Percentiles rank a stretch among this genome's conserved stretches.
These are phyloP conservation scores for Fraxinus baroniana DNA, from an alignment of 305 asterid species.

Conservation along the genomic window DNA sequence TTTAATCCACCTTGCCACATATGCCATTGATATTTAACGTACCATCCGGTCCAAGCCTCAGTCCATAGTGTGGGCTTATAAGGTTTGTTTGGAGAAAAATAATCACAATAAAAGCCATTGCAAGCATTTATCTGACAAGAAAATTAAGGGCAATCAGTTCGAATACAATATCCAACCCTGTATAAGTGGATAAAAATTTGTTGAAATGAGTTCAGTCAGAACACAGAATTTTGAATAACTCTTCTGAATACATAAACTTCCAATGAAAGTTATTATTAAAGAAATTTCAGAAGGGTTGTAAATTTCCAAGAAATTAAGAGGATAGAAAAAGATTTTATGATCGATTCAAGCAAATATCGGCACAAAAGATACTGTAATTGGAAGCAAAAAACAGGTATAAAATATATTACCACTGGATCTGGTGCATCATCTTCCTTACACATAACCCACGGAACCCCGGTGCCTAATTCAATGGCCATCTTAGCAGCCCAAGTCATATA, in stretches of 20 bases:
- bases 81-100: slow-evolving; percentile 85
- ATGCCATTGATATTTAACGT: slow-evolving; percentile 14
- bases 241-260: background rate
- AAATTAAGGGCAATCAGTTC: slow-evolving; percentile 16
- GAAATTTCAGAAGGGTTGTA: background rate
- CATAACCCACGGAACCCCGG: slow-evolving; percentile 98
- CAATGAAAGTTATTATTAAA: background rate
- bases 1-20: background rate
- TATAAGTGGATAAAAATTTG: background rate
- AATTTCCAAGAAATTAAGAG: slow-evolving; percentile 1
- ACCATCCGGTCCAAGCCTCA: slow-evolving; percentile 99
- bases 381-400: background rate
- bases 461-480: slow-evolving; percentile 69
- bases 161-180: background rate
- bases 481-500: slow-evolving; percentile 93
- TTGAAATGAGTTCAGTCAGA: background rate
- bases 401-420: slow-evolving; percentile 79
- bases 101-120: slow-evolving; percentile 93
- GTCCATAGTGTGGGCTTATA: slow-evolving; percentile 91
- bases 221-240: background rate
- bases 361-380: background rate
- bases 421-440: slow-evolving; percentile 95
- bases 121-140: slow-evolving; percentile 84
- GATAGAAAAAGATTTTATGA: background rate
- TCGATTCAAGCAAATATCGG: background rate